These are phyloP conservation scores for Penicillium sp. DNA, from an alignment of 2,329 filamentous ascomycete genomes.

Conservation along the genomic window DNA sequence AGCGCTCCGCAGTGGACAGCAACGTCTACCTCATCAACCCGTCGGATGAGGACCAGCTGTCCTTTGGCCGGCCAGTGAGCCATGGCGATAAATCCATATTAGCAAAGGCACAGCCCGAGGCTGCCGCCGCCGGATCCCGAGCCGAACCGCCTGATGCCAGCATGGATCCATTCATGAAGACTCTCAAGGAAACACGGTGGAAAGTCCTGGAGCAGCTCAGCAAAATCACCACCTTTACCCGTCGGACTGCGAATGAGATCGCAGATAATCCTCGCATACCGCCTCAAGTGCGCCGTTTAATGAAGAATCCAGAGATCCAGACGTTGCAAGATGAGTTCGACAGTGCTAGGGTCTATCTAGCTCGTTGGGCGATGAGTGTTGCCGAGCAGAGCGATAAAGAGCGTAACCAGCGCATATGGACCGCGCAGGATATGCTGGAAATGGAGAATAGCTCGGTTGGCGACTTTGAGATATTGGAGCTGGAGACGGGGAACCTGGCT, in stretches of 20 bases:
- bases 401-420: conserved; percentile 83
- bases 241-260: conserved; percentile 86
- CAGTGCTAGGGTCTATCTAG: conserved; percentile 88
- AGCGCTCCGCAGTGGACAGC: conserved; percentile 79
- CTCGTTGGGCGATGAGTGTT: conserved; percentile 97
- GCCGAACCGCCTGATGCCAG: conserved; percentile 58
- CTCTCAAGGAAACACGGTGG: conserved; percentile 93
- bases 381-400: conserved; percentile 94
- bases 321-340: conserved; percentile 96
- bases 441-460: conserved; percentile 93
- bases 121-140: conserved; percentile 33
- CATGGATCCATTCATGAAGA: conserved; percentile 92
- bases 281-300: conserved; percentile 77
- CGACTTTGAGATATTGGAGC: conserved; percentile 89
- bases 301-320: conserved; percentile 91
- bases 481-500: conserved; percentile 68
- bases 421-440: conserved; percentile 84
- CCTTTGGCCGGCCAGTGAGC: conserved; percentile 60
- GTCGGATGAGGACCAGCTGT: conserved; percentile 74
- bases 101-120: conserved; percentile 34
- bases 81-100: conserved; percentile 40
- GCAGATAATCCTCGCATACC: conserved; percentile 88
- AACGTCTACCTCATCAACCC: conserved; percentile 92
- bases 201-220: conserved; percentile 95
- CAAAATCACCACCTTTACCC: conserved; percentile 93